These are phyloP conservation scores for Dictyostelium purpureum DNA, from an alignment of 78 protist species.

Conservation along the genomic window DNA sequence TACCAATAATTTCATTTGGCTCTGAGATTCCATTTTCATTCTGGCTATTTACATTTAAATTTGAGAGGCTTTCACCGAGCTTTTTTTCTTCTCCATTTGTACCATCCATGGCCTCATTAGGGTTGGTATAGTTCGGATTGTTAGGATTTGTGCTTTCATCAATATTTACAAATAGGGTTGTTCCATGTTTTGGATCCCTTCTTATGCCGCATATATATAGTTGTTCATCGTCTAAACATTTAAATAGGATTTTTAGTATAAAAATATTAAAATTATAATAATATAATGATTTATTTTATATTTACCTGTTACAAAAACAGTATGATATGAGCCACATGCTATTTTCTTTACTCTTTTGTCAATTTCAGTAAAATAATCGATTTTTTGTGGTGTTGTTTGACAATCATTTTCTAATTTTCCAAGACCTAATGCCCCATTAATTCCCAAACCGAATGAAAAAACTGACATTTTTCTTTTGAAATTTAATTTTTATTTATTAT, in stretches of 20 bases:
- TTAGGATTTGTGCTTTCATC: neutral
- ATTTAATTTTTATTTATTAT: neutral
- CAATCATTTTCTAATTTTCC: neutral
- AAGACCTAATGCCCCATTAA: slow-evolving; percentile 40
- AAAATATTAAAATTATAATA: neutral
- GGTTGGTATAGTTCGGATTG: neutral
- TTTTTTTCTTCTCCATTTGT: neutral
- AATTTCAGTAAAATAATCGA: slow-evolving; percentile 11
- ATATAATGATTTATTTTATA: neutral
- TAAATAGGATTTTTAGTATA: neutral
- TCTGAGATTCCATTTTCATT: neutral
- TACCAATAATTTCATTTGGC: neutral
- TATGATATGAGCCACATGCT: slow-evolving; percentile 76
- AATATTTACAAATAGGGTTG: slow-evolving; percentile 19
- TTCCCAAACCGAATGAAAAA: slow-evolving; percentile 35
- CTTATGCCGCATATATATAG: slow-evolving; percentile 39
- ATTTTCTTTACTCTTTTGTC: slow-evolving; percentile 56
- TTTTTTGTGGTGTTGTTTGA: slow-evolving; percentile 23
- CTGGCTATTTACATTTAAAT: neutral
- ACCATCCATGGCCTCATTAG: neutral
- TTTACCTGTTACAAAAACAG: slow-evolving; percentile 75
- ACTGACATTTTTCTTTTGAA: slow-evolving; percentile 39
- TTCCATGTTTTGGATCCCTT: slow-evolving; percentile 49
- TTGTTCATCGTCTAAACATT: slow-evolving; percentile 68
- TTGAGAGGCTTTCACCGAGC: neutral